A percentile compares a stretch with the other conserved stretches of the same genome.
Conservation (phyloP, 2,329 filamentous ascomycete genomes). For the Fusarium sterilihyphosum region DNA sequence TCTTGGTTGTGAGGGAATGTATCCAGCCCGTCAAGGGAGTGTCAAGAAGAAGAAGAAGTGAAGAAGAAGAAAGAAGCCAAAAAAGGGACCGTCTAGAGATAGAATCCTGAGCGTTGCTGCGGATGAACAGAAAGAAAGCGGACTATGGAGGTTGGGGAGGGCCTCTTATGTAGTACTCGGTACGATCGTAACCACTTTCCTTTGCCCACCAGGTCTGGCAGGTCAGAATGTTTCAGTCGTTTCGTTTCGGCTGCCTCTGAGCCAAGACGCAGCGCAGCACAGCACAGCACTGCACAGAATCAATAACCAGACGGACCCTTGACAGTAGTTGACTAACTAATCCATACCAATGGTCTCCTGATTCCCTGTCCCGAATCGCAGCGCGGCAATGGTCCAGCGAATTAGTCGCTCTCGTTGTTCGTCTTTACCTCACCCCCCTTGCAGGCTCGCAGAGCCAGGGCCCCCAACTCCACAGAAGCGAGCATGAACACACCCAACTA, state of each 20-base stretch:
- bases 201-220: slow-evolving; percentile 1
- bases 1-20: slow-evolving; percentile 33
- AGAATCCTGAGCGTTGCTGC: slow-evolving; percentile 41
- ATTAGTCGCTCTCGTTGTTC: slow-evolving; percentile 30
- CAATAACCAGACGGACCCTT: slow-evolving; percentile 6
- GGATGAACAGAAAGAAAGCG: slow-evolving; percentile 5
- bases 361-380: slow-evolving; percentile 12
- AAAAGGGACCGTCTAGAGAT: slow-evolving; percentile 28
- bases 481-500: slow-evolving; percentile 25
- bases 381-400: slow-evolving; percentile 30
- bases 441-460: slow-evolving; percentile 1
- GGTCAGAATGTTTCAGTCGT: slow-evolving; percentile 33
- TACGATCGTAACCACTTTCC: background rate
- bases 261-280: slow-evolving; percentile 8
- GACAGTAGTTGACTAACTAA: slow-evolving; percentile 10
- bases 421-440: background rate
- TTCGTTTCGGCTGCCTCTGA: slow-evolving; percentile 33
- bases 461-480: slow-evolving; percentile 6
- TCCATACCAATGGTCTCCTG: slow-evolving; percentile 11
- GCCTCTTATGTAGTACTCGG: slow-evolving; percentile 35
- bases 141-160: slow-evolving; percentile 21
- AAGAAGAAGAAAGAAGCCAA: slow-evolving; percentile 20
- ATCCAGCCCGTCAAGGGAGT: slow-evolving; percentile 36
- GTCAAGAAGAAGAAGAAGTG: slow-evolving; percentile 23
- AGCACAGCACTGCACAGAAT: background rate